These are phyloP conservation scores for Claviceps sorghi DNA, from an alignment of 2,329 filamentous ascomycete species.

Conservation along the genomic window DNA sequence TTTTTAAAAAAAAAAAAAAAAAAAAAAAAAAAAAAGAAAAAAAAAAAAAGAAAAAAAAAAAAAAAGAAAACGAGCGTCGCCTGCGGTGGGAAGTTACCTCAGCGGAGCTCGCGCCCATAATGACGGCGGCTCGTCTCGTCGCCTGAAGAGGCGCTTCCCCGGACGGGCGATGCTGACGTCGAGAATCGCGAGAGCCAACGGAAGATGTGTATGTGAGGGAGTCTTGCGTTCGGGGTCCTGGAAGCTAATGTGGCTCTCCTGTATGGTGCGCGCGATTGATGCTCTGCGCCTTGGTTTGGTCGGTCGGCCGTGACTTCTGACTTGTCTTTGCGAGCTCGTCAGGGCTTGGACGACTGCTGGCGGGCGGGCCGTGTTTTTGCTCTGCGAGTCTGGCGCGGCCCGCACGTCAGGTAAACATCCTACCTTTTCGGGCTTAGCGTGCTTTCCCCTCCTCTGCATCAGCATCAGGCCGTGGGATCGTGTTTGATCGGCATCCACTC, in stretches of 20 bases:
- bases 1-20: too few species aligned
- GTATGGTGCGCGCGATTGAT: not conserved
- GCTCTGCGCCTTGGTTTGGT: not conserved
- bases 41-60: too few species aligned
- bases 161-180: not conserved
- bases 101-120: conserved; percentile 14
- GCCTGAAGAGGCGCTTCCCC: not conserved
- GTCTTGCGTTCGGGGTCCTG: not conserved
- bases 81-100: conserved; percentile 12
- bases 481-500: not conserved
- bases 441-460: fast-evolving
- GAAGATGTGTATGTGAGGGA: not conserved
- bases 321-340: conserved; percentile 1
- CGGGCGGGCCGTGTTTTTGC: conserved; percentile 15
- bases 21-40: too few species aligned
- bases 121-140: conserved; percentile 4
- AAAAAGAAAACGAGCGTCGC: not conserved
- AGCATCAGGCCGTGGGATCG: not conserved
- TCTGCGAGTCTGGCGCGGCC: not conserved
- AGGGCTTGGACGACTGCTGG: conserved; percentile 2
- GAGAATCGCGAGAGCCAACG: not conserved
- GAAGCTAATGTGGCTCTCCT: not conserved
- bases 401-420: conserved; percentile 16
- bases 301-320: not conserved
- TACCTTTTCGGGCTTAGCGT: conserved; percentile 14